Percentiles rank a stretch among this genome's conserved stretches.
These are phyloP conservation scores for Lactarius pseudohatsudake DNA, from an alignment of 768 basidiomycete genomes.

Conservation along the genomic window DNA sequence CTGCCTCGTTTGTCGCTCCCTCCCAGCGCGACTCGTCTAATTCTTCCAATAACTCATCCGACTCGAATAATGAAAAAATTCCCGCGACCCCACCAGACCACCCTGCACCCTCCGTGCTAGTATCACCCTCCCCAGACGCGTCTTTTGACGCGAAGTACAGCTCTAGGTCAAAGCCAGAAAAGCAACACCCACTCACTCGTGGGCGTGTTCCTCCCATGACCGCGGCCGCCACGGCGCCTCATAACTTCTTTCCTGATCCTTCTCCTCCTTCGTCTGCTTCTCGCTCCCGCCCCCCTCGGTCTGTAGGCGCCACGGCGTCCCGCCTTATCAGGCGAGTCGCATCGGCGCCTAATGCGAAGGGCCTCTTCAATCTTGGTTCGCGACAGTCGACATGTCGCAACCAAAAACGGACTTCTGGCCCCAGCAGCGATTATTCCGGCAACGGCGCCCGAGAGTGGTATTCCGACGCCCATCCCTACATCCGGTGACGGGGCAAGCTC, in stretches of 20 bases:
- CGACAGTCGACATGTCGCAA: slow-evolving; percentile 52
- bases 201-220: slow-evolving; percentile 43
- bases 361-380: slow-evolving; percentile 67
- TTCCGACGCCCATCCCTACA: slow-evolving; percentile 42
- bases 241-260: slow-evolving; percentile 47
- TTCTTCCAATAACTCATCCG: slow-evolving; percentile 75
- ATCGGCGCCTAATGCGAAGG: slow-evolving; percentile 95
- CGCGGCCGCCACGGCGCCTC: slow-evolving; percentile 42
- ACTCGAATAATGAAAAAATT: slow-evolving; percentile 50
- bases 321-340: slow-evolving; percentile 95
- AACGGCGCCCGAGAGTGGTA: slow-evolving; percentile 49
- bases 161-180: slow-evolving; percentile 36
- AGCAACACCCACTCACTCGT: slow-evolving; percentile 34
- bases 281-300: slow-evolving; percentile 59
- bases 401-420: slow-evolving; percentile 77
- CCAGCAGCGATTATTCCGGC: slow-evolving; percentile 63
- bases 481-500: slow-evolving; percentile 58
- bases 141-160: slow-evolving; percentile 26
- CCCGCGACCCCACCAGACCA: slow-evolving; percentile 26
- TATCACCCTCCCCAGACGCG: slow-evolving; percentile 28
- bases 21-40: slow-evolving; percentile 75
- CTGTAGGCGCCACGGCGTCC: slow-evolving; percentile 71
- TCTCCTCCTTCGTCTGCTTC: slow-evolving; percentile 35
- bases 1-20: slow-evolving; percentile 50
- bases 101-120: slow-evolving; percentile 31